Conservation (phyloP, 176 grass and related monocot genomes). For the Stipa capillata region DNA sequence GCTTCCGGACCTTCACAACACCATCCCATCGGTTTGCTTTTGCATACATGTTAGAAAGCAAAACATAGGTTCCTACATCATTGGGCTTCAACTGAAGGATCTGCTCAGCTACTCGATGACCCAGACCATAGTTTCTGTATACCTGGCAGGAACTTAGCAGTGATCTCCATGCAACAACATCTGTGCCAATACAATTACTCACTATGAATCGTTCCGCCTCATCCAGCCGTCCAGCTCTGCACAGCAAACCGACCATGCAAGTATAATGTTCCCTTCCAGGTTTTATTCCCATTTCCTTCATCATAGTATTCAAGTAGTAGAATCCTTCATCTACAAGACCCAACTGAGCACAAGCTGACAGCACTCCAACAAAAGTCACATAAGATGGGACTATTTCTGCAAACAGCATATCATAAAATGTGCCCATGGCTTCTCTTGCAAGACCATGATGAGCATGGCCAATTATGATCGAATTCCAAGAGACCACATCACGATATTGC, state of each 20-base stretch:
- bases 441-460: conserved; percentile 61
- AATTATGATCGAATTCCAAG: conserved; percentile 74
- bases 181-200: conserved; percentile 40
- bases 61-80: conserved; percentile 73
- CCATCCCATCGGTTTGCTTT: conserved; percentile 80
- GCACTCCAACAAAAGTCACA: conserved; percentile 63
- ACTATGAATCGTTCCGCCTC: conserved; percentile 63
- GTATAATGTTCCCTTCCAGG: conserved; percentile 74
- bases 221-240: conserved; percentile 51
- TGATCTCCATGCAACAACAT: conserved; percentile 66
- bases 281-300: conserved; percentile 56
- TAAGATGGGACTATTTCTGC: conserved; percentile 41
- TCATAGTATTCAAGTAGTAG: conserved; percentile 64
- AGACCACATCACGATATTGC: conserved; percentile 39
- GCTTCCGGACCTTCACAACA: conserved; percentile 50
- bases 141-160: conserved; percentile 65
- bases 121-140: conserved; percentile 55
- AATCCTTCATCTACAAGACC: conserved; percentile 67
- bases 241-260: conserved; percentile 64
- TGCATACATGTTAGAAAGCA: conserved; percentile 83
- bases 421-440: conserved; percentile 45
- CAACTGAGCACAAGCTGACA: conserved; percentile 69
- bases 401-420: conserved; percentile 49
- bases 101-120: conserved; percentile 53
- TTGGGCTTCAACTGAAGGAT: conserved; percentile 63